Evolutionary conservation across 495 filamentous ascomycete species (phyloP).

Genomic region (Aspergillus haitiensis): DNA sequence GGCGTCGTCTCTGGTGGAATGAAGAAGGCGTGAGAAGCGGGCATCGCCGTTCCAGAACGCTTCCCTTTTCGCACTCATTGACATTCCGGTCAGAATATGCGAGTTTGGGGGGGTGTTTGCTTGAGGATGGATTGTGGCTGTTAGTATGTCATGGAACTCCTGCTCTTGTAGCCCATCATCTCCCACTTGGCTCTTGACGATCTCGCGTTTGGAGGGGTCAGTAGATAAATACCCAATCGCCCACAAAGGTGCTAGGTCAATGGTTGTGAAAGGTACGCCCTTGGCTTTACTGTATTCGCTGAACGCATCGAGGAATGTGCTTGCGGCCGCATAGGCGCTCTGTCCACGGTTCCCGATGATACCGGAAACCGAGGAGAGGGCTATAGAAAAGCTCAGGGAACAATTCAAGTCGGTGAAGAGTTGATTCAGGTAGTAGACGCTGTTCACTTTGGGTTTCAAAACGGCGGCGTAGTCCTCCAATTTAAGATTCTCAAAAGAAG

Average conservation of each 20-base stretch:
- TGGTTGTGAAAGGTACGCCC: not conserved
- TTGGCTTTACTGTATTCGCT: not conserved
- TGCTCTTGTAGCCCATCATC: not conserved
- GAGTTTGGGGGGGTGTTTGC: not conserved
- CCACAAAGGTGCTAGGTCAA: not conserved
- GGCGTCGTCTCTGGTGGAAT: not conserved
- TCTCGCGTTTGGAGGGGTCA: not conserved
- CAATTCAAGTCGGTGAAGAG: conserved; percentile 20
- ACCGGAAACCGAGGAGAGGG: conserved; percentile 61
- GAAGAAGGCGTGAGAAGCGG: not conserved
- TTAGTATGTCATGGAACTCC: not conserved
- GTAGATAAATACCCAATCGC: not conserved
- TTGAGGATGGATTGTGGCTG: not conserved
- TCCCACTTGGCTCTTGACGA: not conserved
- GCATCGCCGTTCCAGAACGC: not conserved
- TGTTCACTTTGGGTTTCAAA: conserved; percentile 46
- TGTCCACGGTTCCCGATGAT: conserved; percentile 61
- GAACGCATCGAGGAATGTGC: conserved; percentile 57
- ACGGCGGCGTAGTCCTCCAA: conserved; percentile 40
- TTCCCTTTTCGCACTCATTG: not conserved
- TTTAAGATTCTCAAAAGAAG: conserved; percentile 44
- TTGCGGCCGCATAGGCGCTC: conserved; percentile 64
- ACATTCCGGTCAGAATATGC: not conserved
- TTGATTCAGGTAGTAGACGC: conserved; percentile 53
- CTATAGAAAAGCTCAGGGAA: conserved; percentile 65